Conservation (phyloP, 805 yeast species). For the Candida coquimbonensis region DNA sequence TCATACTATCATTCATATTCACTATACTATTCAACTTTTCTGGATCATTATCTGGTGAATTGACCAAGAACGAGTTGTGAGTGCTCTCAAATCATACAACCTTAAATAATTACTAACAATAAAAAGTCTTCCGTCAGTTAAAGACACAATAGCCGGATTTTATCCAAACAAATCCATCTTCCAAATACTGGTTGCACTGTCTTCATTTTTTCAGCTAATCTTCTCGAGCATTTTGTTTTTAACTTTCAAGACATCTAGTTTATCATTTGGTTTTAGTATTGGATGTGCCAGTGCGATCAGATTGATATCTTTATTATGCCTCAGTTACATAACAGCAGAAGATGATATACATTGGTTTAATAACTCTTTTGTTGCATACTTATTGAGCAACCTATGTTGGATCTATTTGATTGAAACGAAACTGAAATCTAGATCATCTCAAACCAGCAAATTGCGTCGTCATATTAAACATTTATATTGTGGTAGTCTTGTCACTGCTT, state of each 20-base stretch:
- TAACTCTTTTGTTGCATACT: constrained; percentile 8
- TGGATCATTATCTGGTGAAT: constrained; percentile 8
- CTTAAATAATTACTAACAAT: background rate
- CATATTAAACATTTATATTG: constrained; percentile 1
- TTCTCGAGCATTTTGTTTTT: background rate
- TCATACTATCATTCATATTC: constrained; percentile 3
- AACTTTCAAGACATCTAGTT: background rate
- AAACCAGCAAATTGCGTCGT: constrained; percentile 1
- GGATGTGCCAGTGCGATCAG: background rate
- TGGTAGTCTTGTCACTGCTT: background rate
- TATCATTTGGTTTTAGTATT: background rate
- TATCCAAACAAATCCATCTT: constrained; percentile 14
- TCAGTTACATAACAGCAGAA: constrained; percentile 7
- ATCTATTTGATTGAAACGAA: constrained; percentile 5
- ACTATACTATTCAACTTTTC: constrained; percentile 9
- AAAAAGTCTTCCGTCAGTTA: constrained; percentile 11
- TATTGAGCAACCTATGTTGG: constrained; percentile 5
- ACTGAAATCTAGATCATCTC: background rate
- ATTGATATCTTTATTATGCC: constrained; percentile 5
- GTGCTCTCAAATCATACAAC: background rate
- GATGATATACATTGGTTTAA: constrained; percentile 7
- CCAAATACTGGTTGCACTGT: constrained; percentile 10
- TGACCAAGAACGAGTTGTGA: constrained; percentile 12
- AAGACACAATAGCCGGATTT: constrained; percentile 8
- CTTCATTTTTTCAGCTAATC: constrained; percentile 7